Evolutionary conservation across 495 filamentous ascomycete genomes (phyloP).

Genomic region (Penicillium nucicola): DNA sequence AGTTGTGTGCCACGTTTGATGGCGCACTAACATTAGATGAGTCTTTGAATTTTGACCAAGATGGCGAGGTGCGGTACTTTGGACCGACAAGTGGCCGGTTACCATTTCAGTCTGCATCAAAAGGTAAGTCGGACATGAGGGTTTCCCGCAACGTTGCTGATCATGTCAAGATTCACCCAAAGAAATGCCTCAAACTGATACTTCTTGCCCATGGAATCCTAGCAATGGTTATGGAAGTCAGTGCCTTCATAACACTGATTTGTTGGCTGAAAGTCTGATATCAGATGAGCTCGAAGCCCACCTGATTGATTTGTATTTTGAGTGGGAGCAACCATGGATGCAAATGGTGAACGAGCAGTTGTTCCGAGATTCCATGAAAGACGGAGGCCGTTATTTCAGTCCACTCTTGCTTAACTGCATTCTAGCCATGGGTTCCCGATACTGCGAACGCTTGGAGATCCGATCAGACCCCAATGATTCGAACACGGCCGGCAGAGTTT

Average conservation of each 20-base stretch:
- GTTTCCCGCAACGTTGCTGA: slow-evolving; percentile 1
- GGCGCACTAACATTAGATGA: slow-evolving; percentile 27
- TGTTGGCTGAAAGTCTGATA: not conserved
- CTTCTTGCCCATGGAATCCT: not conserved
- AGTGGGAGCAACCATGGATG: slow-evolving; percentile 77
- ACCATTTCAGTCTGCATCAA: slow-evolving; percentile 17
- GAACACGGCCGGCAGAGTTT: slow-evolving; percentile 66
- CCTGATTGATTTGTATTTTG: slow-evolving; percentile 61
- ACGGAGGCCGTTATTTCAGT: slow-evolving; percentile 61
- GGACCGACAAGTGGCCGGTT: slow-evolving; percentile 27
- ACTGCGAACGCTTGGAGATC: slow-evolving; percentile 62
- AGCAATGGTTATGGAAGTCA: not conserved
- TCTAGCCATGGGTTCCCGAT: slow-evolving; percentile 68
- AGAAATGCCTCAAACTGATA: slow-evolving; percentile 8
- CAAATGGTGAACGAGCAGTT: slow-evolving; percentile 68
- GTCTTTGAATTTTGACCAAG: slow-evolving; percentile 29
- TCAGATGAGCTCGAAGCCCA: slow-evolving; percentile 20
- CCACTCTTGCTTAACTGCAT: slow-evolving; percentile 73
- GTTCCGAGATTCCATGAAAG: slow-evolving; percentile 63
- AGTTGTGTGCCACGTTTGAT: slow-evolving; percentile 23
- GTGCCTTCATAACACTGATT: not conserved
- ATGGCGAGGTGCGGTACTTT: slow-evolving; percentile 31
- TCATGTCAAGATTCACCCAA: slow-evolving; percentile 10
- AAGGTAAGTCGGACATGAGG: slow-evolving; percentile 2
- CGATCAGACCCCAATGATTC: slow-evolving; percentile 58